These are phyloP conservation scores for Darksidea phi DNA, from an alignment of 495 filamentous ascomycete genomes.

Conservation along the genomic window DNA sequence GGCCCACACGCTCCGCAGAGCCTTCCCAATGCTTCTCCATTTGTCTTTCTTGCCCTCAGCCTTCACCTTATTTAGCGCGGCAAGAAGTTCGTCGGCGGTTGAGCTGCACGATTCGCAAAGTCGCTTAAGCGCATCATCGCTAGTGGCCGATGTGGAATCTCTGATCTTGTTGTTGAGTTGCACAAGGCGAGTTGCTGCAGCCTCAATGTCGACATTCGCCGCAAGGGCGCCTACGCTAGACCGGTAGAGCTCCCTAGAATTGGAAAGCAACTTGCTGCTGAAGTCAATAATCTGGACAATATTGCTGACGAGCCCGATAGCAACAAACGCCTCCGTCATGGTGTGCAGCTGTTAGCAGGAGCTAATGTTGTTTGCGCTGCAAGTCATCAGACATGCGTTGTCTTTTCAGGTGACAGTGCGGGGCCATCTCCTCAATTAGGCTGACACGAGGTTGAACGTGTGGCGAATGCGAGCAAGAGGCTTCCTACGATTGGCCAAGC, in stretches of 20 bases:
- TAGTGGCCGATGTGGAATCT: background rate
- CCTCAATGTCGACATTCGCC: background rate
- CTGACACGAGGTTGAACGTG: no score
- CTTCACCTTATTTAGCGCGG: constrained; percentile 17
- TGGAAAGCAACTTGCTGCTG: constrained; percentile 29
- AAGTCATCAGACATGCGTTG: no score
- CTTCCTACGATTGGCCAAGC: no score
- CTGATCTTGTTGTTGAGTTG: constrained; percentile 12
- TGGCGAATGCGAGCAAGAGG: no score
- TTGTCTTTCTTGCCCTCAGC: constrained; percentile 7
- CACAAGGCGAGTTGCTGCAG: constrained; percentile 5
- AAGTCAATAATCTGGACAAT: constrained; percentile 41
- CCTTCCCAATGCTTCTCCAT: constrained; percentile 25
- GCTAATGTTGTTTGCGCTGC: no score
- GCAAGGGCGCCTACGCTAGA: constrained; percentile 12
- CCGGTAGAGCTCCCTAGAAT: constrained; percentile 6
- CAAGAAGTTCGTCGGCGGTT: constrained; percentile 16
- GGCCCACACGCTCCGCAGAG: constrained; percentile 20
- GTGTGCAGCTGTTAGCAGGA: constrained; percentile 1
- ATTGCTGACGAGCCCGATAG: constrained; percentile 37
- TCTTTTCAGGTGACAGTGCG: no score
- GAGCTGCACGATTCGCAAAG: background rate
- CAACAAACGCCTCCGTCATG: constrained; percentile 38
- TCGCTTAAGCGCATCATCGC: background rate
- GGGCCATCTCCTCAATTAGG: no score